Evolutionary conservation across 1,284 basidiomycete genomes (phyloP).

Genomic region (Exobasidium rhododendri): DNA sequence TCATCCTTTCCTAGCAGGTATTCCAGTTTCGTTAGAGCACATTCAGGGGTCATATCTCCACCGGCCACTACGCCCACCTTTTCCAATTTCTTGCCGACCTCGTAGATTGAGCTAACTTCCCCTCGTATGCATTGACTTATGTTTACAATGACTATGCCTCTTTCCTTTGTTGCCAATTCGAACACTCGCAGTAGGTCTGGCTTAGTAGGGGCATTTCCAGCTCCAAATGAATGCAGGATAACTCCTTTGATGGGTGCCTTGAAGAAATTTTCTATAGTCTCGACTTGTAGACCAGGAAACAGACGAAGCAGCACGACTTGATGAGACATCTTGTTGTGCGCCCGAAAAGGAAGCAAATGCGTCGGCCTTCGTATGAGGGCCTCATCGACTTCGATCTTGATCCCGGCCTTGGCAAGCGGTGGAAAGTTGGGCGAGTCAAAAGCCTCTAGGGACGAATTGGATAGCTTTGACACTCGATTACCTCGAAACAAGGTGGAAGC

Average conservation of each 20-base stretch:
- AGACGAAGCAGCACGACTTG: constrained; percentile 60
- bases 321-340: constrained; percentile 63
- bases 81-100: constrained; percentile 72
- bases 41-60: constrained; percentile 89
- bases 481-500: constrained; percentile 82
- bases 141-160: constrained; percentile 81
- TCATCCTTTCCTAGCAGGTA: constrained; percentile 84
- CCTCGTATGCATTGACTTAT: constrained; percentile 80
- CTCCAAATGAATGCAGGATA: constrained; percentile 82
- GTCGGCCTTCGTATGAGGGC: constrained; percentile 65
- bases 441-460: constrained; percentile 79
- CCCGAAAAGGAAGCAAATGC: constrained; percentile 70
- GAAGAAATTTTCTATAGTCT: constrained; percentile 40
- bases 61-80: constrained; percentile 44
- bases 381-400: constrained; percentile 64
- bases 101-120: constrained; percentile 61
- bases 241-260: constrained; percentile 58
- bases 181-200: constrained; percentile 61
- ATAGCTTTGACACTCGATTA: constrained; percentile 73
- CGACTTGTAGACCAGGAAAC: constrained; percentile 71
- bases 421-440: constrained; percentile 82
- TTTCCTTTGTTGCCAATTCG: constrained; percentile 69
- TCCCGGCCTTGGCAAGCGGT: constrained; percentile 78
- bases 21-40: constrained; percentile 79
- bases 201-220: constrained; percentile 62